A percentile compares a stretch with the other conserved stretches of the same genome.
These are phyloP conservation scores for Plasmodium inui DNA, from an alignment of 169 alveolate genomes.

Conservation along the genomic window DNA sequence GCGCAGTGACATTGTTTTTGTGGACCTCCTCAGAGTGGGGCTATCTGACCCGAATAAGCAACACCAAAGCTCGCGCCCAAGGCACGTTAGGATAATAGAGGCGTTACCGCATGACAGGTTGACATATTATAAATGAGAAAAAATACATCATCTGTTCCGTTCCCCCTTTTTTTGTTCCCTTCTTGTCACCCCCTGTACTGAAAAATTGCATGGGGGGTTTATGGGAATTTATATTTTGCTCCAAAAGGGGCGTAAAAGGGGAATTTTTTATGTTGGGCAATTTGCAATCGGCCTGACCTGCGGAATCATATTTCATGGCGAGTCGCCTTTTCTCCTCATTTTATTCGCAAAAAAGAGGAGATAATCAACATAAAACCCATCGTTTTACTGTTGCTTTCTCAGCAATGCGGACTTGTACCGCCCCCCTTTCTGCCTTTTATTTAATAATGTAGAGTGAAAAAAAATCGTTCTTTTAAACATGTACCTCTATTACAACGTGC, in stretches of 20 bases:
- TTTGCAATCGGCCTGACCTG: not conserved
- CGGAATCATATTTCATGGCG: not conserved
- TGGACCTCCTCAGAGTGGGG: not conserved
- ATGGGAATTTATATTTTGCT: not conserved
- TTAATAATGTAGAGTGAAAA: not conserved
- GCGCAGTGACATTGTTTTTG: not conserved
- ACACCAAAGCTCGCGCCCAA: not conserved
- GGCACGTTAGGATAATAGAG: not conserved
- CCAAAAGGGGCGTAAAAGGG: not conserved
- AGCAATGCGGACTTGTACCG: not conserved
- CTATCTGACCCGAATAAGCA: not conserved
- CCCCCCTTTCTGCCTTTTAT: not conserved
- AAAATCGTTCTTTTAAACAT: not conserved
- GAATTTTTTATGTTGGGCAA: not conserved
- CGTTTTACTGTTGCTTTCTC: not conserved
- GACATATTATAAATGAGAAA: not conserved
- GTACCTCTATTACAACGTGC: not conserved
- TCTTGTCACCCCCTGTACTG: not conserved
- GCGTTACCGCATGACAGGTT: not conserved
- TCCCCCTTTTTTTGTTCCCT: not conserved
- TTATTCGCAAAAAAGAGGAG: not conserved
- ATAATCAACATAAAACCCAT: not conserved
- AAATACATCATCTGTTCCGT: not conserved
- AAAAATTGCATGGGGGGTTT: not conserved
- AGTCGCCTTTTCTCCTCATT: not conserved